Percentiles rank a stretch among this genome's conserved stretches.
Evolutionary conservation across 1,139 yeast species (phyloP).

Genomic region (Pneumocystis wakefieldiae): DNA sequence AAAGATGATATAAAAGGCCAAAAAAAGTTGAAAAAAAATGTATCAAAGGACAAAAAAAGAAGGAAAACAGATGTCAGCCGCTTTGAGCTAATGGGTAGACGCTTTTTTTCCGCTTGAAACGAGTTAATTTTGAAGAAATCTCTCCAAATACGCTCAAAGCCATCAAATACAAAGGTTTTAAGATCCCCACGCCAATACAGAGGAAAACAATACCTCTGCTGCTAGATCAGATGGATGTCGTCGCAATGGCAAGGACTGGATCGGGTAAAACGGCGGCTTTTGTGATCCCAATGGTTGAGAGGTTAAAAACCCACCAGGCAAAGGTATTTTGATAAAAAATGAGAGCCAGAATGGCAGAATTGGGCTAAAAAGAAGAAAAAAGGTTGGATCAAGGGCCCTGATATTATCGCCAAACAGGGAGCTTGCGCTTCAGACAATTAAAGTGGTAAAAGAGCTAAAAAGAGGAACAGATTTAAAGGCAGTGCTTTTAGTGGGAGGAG

Average conservation of each 20-base stretch:
- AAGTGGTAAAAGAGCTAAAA: slow-evolving; percentile 77
- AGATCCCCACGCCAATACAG: slow-evolving; percentile 95
- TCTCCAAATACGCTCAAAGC: slow-evolving; percentile 56
- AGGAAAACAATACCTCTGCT: slow-evolving; percentile 85
- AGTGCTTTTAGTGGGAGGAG: slow-evolving; percentile 86
- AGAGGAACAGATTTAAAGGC: slow-evolving; percentile 72
- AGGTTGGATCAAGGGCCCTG: slow-evolving; percentile 65
- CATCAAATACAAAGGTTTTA: slow-evolving; percentile 72
- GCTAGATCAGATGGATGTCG: slow-evolving; percentile 79
- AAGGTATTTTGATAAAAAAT: slow-evolving; percentile 30
- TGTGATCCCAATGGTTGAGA: slow-evolving; percentile 81
- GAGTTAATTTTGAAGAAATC: slow-evolving; percentile 43
- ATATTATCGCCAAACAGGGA: slow-evolving; percentile 88
- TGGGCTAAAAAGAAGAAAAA: not conserved
- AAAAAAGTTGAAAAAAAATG: not conserved
- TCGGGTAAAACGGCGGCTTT: slow-evolving; percentile 98
- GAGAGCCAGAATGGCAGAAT: not conserved
- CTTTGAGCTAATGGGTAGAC: not conserved
- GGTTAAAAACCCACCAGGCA: slow-evolving; percentile 65
- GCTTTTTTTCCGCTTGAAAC: slow-evolving; percentile 2
- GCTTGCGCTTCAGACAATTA: slow-evolving; percentile 80
- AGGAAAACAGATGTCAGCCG: not conserved
- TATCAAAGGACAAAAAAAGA: not conserved
- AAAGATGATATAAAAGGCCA: not conserved
- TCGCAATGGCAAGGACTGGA: slow-evolving; percentile 99